Conservation (phyloP, 768 basidiomycete species). For the Lentinula edodes region DNA sequence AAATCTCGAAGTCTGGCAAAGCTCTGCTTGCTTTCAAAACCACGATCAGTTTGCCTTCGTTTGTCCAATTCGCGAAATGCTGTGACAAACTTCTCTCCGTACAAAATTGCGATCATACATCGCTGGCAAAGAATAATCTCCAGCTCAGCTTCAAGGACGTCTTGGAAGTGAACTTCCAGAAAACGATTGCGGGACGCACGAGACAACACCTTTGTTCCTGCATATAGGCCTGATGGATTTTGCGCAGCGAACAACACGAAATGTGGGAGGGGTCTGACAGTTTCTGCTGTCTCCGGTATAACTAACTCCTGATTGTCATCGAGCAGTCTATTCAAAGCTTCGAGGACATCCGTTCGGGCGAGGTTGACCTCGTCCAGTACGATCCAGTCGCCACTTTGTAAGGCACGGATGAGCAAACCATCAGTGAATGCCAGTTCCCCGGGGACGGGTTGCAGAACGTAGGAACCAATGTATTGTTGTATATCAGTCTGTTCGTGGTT, state of each 20-base stretch:
- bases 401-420: slow-evolving; percentile 87
- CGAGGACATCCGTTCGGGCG: slow-evolving; percentile 95
- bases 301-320: slow-evolving; percentile 97
- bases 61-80: slow-evolving; percentile 94
- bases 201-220: slow-evolving; percentile 89
- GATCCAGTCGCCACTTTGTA: slow-evolving; percentile 95
- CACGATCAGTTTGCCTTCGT: slow-evolving; percentile 81
- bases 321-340: slow-evolving; percentile 91
- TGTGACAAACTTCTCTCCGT: slow-evolving; percentile 84
- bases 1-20: slow-evolving; percentile 96
- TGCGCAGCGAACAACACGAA: slow-evolving; percentile 99
- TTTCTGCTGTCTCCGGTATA: slow-evolving; percentile 93
- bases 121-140: slow-evolving; percentile 90
- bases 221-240: slow-evolving; percentile 95
- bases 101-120: slow-evolving; percentile 90
- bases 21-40: slow-evolving; percentile 96
- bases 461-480: slow-evolving; percentile 96
- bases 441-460: slow-evolving; percentile 85
- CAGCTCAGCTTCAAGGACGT: slow-evolving; percentile 90
- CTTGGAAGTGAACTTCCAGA: slow-evolving; percentile 97
- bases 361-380: slow-evolving; percentile 97
- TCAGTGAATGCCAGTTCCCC: slow-evolving; percentile 96
- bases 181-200: slow-evolving; percentile 97
- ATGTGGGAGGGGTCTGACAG: slow-evolving; percentile 86
- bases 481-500: slow-evolving; percentile 99